These are phyloP conservation scores for Candida frijolesensis DNA, from an alignment of 1,139 yeast species.

Conservation along the genomic window DNA sequence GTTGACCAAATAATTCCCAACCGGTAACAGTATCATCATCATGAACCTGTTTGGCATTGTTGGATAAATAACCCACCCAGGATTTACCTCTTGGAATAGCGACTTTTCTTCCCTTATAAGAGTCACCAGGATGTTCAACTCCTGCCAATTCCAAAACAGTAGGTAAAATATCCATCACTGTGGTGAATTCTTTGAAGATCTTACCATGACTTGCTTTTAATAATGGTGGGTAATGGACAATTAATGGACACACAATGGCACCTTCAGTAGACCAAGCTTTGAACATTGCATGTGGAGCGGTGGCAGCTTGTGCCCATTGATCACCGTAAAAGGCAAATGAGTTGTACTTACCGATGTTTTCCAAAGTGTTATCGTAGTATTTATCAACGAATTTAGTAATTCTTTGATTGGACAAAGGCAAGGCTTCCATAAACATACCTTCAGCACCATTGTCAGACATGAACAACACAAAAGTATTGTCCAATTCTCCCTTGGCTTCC, in stretches of 20 bases:
- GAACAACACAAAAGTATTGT: slow-evolving; percentile 55
- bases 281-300: slow-evolving; percentile 56
- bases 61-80: slow-evolving; percentile 35
- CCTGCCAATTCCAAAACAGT: slow-evolving; percentile 53
- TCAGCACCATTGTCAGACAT: slow-evolving; percentile 67
- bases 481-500: slow-evolving; percentile 42
- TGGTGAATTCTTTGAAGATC: slow-evolving; percentile 42
- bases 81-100: slow-evolving; percentile 45
- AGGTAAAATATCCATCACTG: slow-evolving; percentile 62
- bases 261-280: slow-evolving; percentile 59
- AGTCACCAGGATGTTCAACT: slow-evolving; percentile 43
- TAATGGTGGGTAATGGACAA: slow-evolving; percentile 42
- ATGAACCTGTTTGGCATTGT: slow-evolving; percentile 33
- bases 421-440: slow-evolving; percentile 58
- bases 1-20: slow-evolving; percentile 60
- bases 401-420: slow-evolving; percentile 38
- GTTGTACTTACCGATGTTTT: slow-evolving; percentile 50
- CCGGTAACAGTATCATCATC: slow-evolving; percentile 53
- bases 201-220: slow-evolving; percentile 25
- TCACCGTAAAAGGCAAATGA: slow-evolving; percentile 57
- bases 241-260: slow-evolving; percentile 56
- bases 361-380: slow-evolving; percentile 44
- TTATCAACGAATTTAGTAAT: slow-evolving; percentile 29
- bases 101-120: slow-evolving; percentile 40
- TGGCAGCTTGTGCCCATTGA: slow-evolving; percentile 68